Evolutionary conservation across 495 filamentous ascomycete genomes (phyloP), one percentile per base, ranked within the genome.

Genomic region (Xylaria bambusicola): DNA sequence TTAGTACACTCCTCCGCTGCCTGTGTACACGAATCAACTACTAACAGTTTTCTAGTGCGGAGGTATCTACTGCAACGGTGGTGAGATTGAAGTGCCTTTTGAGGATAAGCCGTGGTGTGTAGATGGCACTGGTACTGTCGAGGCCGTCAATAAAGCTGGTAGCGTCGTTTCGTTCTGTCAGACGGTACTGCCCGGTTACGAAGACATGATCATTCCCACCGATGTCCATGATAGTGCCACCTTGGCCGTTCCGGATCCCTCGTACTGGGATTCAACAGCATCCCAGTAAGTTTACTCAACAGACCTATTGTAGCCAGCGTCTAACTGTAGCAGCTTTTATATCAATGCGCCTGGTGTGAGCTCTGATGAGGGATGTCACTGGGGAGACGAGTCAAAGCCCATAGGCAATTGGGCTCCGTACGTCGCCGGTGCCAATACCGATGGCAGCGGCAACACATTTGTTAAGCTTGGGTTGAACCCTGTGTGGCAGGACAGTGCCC

Each of bases 141-240:
- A 74, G 42, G 84, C 78, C 33, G 77, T 82, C 48, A 93, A 91
- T 72, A 87, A 85, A 65, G 80, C 79, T 48, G 77, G 81, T 23
- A 74, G 79, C 48, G 56, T 78, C 17, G 84, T 92, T 15, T 81
- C 90, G 3, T 89, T 92, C 71, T 94, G 90, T 67, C 90, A 94
- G 68, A 94, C 90, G 2, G 89, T 92, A 36, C 71, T 92, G 52
- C 90, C 90, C 12, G 90, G 90, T n/a, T 90, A 91, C 68, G 90
- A 94, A 74, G 87, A 88, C 53, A 94, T 94, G 90, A 75, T 92
- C 61, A 94, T 93, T 68, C 88, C 89, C 12, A 92, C 88, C 27
- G 68, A 85, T 63, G 85, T 93, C 33, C 61, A 73, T 13, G 67
- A 66, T 52, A 66, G 63, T n/a, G 72, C 75, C 8, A 82, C 80